Conservation (phyloP, 2,329 filamentous ascomycete species). For the Mollisia scopiformis region DNA sequence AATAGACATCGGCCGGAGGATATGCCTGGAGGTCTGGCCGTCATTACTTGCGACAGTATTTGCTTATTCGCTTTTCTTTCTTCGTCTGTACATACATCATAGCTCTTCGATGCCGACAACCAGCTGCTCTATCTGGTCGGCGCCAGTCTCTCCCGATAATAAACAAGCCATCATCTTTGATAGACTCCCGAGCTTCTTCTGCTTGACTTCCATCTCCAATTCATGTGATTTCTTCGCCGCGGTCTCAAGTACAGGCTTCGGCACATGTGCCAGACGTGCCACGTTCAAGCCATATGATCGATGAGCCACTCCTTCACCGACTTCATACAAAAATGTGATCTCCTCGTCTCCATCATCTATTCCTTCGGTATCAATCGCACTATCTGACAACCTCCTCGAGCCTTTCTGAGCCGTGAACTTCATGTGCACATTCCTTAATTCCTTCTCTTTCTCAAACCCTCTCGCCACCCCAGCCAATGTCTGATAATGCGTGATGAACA, state of each 20-base stretch:
- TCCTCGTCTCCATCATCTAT: slow-evolving; percentile 63
- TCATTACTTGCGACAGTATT: slow-evolving; percentile 21
- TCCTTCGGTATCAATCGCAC: slow-evolving; percentile 46
- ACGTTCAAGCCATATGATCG: slow-evolving; percentile 95
- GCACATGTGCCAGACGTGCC: slow-evolving; percentile 81
- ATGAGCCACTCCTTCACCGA: slow-evolving; percentile 88
- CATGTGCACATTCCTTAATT: slow-evolving; percentile 92
- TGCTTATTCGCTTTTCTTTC: slow-evolving; percentile 13
- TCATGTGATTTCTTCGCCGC: slow-evolving; percentile 79
- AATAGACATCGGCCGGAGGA: neutral
- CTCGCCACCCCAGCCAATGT: slow-evolving; percentile 72
- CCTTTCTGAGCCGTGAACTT: slow-evolving; percentile 60
- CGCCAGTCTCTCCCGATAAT: slow-evolving; percentile 20
- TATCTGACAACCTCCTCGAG: slow-evolving; percentile 19
- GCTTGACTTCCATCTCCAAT: slow-evolving; percentile 74
- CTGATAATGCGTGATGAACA: slow-evolving; percentile 99
- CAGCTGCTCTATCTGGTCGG: slow-evolving; percentile 32
- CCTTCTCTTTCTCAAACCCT: slow-evolving; percentile 61
- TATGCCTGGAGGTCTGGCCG: neutral
- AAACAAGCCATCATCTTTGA: slow-evolving; percentile 32
- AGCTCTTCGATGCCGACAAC: slow-evolving; percentile 57
- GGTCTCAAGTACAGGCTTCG: slow-evolving; percentile 74
- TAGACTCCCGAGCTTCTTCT: slow-evolving; percentile 54
- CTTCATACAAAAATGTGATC: slow-evolving; percentile 93
- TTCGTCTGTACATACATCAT: slow-evolving; percentile 36